A percentile compares a stretch with the other conserved stretches of the same genome.
Conservation (phyloP, 345 rosid genomes). For the Eucalyptus cloeziana region DNA sequence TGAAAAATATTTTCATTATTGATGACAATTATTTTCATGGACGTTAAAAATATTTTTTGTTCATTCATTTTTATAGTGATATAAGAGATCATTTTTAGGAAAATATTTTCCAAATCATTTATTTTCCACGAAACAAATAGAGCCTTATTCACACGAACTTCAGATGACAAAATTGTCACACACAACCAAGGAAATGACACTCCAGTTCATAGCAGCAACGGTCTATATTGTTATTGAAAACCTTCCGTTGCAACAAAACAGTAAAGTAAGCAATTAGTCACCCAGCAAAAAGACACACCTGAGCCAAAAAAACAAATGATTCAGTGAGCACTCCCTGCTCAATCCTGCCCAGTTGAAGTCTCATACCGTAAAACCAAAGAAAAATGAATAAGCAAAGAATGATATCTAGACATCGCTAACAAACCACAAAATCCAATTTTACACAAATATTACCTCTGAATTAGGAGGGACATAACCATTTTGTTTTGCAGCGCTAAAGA, state of each 20-base stretch:
- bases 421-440: background rate
- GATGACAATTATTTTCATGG: too few relatives aligned
- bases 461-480: constrained; percentile 91
- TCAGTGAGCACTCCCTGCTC: background rate
- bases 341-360: background rate
- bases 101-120: too few relatives aligned
- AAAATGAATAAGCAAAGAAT: background rate
- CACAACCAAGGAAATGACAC: background rate
- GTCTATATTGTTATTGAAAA: background rate
- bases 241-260: background rate
- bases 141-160: background rate
- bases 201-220: background rate
- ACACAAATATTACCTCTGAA: constrained; percentile 43
- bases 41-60: too few relatives aligned
- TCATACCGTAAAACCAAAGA: background rate
- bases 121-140: too few relatives aligned
- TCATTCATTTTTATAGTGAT: too few relatives aligned
- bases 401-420: background rate
- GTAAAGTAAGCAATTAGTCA: background rate
- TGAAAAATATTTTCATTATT: too few relatives aligned
- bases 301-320: background rate
- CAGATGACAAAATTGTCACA: background rate
- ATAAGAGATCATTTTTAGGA: too few relatives aligned
- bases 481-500: constrained; percentile 76
- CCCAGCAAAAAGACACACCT: background rate